Evolutionary conservation across 768 basidiomycete genomes (phyloP).

Genomic region (Russula brevipes): DNA sequence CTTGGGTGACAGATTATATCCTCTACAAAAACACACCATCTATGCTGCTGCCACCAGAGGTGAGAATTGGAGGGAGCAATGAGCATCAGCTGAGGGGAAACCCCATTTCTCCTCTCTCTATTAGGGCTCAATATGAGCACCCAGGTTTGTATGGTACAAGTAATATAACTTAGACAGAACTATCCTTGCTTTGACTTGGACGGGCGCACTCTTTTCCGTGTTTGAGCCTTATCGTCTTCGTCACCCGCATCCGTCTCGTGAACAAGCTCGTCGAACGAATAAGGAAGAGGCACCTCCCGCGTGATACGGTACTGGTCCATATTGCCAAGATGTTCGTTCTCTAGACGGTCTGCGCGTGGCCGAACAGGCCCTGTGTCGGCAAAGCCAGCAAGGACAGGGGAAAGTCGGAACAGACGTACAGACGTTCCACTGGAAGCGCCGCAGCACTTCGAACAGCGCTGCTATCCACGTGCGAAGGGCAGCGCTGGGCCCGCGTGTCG

Average conservation of each 20-base stretch:
- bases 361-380: not conserved
- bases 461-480: slow-evolving; percentile 60
- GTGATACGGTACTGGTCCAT: slow-evolving; percentile 89
- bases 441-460: slow-evolving; percentile 67
- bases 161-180: too few species aligned
- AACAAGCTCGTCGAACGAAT: slow-evolving; percentile 45
- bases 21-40: too few species aligned
- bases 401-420: slow-evolving; percentile 44
- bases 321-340: slow-evolving; percentile 92
- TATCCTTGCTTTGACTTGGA: not conserved
- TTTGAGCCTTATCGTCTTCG: slow-evolving; percentile 24
- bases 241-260: slow-evolving; percentile 45
- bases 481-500: slow-evolving; percentile 42
- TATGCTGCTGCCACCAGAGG: too few species aligned
- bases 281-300: slow-evolving; percentile 80
- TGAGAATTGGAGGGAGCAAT: too few species aligned
- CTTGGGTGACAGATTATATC: too few species aligned
- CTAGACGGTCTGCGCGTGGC: slow-evolving; percentile 54
- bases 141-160: too few species aligned
- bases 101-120: too few species aligned
- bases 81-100: too few species aligned
- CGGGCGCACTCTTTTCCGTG: not conserved
- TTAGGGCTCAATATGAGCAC: too few species aligned
- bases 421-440: slow-evolving; percentile 91
- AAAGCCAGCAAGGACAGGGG: slow-evolving; percentile 6